These are phyloP conservation scores for Solanum virginianum DNA, from an alignment of 257 asterid genomes.

Conservation along the genomic window DNA sequence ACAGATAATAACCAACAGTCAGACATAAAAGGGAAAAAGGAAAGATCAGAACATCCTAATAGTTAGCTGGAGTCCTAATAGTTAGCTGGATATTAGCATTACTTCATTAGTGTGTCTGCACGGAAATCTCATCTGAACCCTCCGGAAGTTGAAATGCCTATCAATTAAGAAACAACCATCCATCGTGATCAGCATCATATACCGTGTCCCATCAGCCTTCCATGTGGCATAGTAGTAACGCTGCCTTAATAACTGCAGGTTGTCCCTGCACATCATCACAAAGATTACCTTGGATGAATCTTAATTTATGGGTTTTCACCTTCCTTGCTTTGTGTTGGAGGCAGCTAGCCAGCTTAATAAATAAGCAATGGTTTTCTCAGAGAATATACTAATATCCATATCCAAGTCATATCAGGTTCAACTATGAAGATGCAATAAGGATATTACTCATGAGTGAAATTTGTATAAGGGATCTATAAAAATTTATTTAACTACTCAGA, in stretches of 20 bases:
- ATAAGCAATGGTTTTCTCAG: neutral
- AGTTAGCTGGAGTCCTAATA: neutral
- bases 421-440: neutral
- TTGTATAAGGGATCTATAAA: neutral
- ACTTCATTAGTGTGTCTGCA: slow-evolving; percentile 66
- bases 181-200: slow-evolving; percentile 93
- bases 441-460: neutral
- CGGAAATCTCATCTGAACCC: slow-evolving; percentile 99
- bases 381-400: neutral
- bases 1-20: neutral
- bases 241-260: slow-evolving; percentile 80
- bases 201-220: slow-evolving; percentile 99
- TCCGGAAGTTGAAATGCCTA: slow-evolving; percentile 76
- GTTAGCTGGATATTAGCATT: slow-evolving; percentile 12
- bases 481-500: neutral
- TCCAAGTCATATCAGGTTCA: neutral
- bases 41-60: neutral
- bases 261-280: slow-evolving; percentile 50
- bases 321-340: neutral
- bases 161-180: slow-evolving; percentile 95
- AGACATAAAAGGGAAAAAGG: slow-evolving; percentile 3
- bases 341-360: neutral
- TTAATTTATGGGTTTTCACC: neutral
- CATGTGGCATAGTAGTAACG: slow-evolving; percentile 95
- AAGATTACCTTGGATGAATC: neutral